Evolutionary conservation across 345 rosid species (phyloP).

Genomic region (Eucalyptus pauciflora): DNA sequence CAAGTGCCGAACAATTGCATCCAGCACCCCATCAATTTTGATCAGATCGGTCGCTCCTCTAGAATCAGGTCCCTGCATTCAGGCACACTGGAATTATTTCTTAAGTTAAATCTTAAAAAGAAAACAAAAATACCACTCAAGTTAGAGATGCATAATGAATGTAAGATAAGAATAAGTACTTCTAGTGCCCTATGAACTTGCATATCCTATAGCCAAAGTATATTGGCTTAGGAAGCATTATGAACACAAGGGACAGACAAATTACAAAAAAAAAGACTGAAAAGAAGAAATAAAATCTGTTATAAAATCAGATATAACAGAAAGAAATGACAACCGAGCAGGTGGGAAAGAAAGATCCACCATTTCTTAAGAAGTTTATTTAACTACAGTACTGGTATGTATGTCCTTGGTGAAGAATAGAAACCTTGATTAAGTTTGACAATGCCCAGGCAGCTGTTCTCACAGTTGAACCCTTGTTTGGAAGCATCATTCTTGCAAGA

Average conservation of each 20-base stretch:
- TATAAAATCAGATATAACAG: background rate
- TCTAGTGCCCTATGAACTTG: background rate
- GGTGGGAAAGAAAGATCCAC: background rate
- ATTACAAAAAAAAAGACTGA: background rate
- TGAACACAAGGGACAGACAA: background rate
- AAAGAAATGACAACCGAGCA: background rate
- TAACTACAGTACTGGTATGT: background rate
- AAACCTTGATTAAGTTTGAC: slow-evolving; percentile 93
- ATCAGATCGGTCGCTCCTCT: slow-evolving; percentile 80
- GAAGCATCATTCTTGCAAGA: slow-evolving; percentile 95
- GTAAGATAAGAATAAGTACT: background rate
- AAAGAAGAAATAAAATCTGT: background rate
- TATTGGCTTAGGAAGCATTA: background rate
- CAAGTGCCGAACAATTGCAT: slow-evolving; percentile 78
- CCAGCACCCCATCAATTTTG: slow-evolving; percentile 59
- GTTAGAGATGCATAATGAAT: background rate
- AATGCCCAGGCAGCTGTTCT: slow-evolving; percentile 98
- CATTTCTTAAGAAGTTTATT: background rate
- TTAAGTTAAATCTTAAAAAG: slow-evolving; percentile 9
- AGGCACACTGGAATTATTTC: slow-evolving; percentile 2
- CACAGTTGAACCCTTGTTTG: slow-evolving; percentile 83
- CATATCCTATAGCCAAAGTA: background rate
- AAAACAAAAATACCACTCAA: background rate
- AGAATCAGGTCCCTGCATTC: slow-evolving; percentile 79
- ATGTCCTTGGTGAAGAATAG: background rate